Percentiles rank a stretch among this genome's conserved stretches.
Conservation (phyloP, 2,329 filamentous ascomycete genomes). For the Botrytis byssoidea region DNA sequence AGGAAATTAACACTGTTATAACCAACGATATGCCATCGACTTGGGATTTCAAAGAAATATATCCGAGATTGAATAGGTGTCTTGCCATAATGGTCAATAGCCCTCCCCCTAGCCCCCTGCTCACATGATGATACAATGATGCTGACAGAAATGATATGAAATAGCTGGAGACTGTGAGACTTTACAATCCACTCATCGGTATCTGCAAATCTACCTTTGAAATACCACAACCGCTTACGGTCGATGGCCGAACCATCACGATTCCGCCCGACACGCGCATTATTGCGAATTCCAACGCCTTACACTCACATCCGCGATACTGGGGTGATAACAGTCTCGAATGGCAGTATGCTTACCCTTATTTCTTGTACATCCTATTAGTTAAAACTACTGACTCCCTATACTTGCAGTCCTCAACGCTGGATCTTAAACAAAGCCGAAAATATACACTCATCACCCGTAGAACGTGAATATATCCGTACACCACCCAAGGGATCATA, state of each 20-base stretch:
- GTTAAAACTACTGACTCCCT: neutral
- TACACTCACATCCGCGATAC: constrained; percentile 8
- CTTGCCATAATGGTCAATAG: constrained; percentile 40
- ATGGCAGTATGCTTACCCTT: neutral
- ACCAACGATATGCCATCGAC: constrained; percentile 31
- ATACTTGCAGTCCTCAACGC: neutral
- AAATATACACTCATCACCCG: neutral
- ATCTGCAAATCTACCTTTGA: constrained; percentile 10
- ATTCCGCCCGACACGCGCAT: constrained; percentile 7
- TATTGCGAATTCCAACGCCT: neutral
- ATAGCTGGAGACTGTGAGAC: constrained; percentile 7
- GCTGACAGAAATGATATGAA: neutral
- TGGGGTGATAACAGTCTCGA: neutral
- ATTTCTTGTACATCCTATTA: neutral
- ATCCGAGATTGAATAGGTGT: constrained; percentile 45
- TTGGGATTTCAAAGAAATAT: constrained; percentile 42
- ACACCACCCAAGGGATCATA: constrained; percentile 20
- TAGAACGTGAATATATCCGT: constrained; percentile 5
- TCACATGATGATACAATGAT: neutral
- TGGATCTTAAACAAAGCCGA: neutral
- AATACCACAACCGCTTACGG: neutral
- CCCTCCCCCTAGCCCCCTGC: too few species aligned
- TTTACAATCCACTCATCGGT: constrained; percentile 8
- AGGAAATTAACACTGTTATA: constrained; percentile 31
- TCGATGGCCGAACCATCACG: neutral